Conservation (phyloP, 2,329 filamentous ascomycete species). For the Cladophialophora chaetospira region DNA sequence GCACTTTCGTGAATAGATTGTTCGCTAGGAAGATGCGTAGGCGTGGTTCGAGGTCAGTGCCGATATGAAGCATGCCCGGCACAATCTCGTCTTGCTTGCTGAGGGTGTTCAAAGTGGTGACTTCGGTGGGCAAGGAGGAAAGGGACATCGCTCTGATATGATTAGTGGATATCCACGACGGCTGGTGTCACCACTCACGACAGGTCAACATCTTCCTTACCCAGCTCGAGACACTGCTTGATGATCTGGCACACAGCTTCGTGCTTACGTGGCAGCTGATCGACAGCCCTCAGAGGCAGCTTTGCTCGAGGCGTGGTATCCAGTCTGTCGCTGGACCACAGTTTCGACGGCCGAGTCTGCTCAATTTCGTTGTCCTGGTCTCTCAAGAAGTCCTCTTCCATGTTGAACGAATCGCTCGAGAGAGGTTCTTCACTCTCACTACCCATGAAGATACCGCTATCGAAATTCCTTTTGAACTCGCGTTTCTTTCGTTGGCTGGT, state of each 20-base stretch:
- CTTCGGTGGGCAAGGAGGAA: slow-evolving; percentile 21
- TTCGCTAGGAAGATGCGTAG: slow-evolving; percentile 48
- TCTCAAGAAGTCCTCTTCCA: slow-evolving; percentile 42
- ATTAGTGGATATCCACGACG: background rate
- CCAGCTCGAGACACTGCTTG: slow-evolving; percentile 46
- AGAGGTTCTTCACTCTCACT: slow-evolving; percentile 45
- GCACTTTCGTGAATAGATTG: slow-evolving; percentile 43
- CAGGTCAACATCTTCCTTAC: slow-evolving; percentile 48
- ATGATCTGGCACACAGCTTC: slow-evolving; percentile 42
- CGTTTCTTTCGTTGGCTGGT: slow-evolving; percentile 43
- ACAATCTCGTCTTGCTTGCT: slow-evolving; percentile 31
- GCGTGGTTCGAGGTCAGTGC: slow-evolving; percentile 41
- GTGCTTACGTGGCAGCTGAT: slow-evolving; percentile 34
- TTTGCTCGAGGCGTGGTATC: slow-evolving; percentile 11
- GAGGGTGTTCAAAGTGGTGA: slow-evolving; percentile 24
- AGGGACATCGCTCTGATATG: slow-evolving; percentile 19
- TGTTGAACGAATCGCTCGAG: slow-evolving; percentile 42
- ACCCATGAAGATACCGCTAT: slow-evolving; percentile 52
- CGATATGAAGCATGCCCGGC: slow-evolving; percentile 29
- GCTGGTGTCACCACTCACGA: slow-evolving; percentile 39
- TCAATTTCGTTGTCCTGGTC: slow-evolving; percentile 26
- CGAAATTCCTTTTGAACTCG: slow-evolving; percentile 48
- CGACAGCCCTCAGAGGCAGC: background rate
- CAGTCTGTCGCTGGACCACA: background rate
- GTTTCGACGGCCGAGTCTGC: background rate